Conservation (phyloP, 2,329 filamentous ascomycete genomes). For the Saccharata proteae region DNA sequence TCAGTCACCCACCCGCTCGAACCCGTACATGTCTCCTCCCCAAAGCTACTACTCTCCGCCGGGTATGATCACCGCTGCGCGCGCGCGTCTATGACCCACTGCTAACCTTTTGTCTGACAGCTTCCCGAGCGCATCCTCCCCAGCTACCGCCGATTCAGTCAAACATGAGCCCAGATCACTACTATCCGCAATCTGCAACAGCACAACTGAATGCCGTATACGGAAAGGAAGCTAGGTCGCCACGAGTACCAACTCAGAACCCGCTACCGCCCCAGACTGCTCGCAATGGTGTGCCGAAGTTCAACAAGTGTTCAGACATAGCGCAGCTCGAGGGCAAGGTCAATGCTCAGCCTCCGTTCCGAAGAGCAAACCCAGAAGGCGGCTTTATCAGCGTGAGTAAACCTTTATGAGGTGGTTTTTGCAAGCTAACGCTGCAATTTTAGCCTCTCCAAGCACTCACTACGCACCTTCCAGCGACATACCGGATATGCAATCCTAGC, state of each 20-base stretch:
- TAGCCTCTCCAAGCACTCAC: slow-evolving; percentile 93
- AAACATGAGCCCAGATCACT: slow-evolving; percentile 55
- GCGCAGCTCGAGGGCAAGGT: slow-evolving; percentile 71
- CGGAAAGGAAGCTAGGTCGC: slow-evolving; percentile 39
- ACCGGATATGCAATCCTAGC: slow-evolving; percentile 92
- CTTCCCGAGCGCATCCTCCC: slow-evolving; percentile 42
- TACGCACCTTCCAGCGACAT: slow-evolving; percentile 82
- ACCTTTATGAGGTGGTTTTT: not conserved
- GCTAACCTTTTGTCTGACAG: slow-evolving; percentile 14
- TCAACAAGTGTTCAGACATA: slow-evolving; percentile 62
- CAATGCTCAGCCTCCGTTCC: slow-evolving; percentile 78
- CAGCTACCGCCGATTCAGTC: slow-evolving; percentile 66
- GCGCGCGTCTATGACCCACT: slow-evolving; percentile 8
- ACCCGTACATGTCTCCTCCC: slow-evolving; percentile 44
- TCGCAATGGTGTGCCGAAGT: slow-evolving; percentile 71
- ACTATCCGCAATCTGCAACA: slow-evolving; percentile 59
- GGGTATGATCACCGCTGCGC: slow-evolving; percentile 27
- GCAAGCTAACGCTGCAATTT: slow-evolving; percentile 10
- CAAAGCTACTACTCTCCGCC: slow-evolving; percentile 49
- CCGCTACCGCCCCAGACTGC: slow-evolving; percentile 32
- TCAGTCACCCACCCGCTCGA: slow-evolving; percentile 66
- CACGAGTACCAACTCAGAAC: slow-evolving; percentile 36
- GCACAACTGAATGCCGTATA: slow-evolving; percentile 59
- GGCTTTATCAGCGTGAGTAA: slow-evolving; percentile 86
- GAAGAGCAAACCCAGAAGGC: slow-evolving; percentile 88